Base-by-base conservation (phyloP, 257 asterid genomes). In the Gentiana dahurica region DNA sequence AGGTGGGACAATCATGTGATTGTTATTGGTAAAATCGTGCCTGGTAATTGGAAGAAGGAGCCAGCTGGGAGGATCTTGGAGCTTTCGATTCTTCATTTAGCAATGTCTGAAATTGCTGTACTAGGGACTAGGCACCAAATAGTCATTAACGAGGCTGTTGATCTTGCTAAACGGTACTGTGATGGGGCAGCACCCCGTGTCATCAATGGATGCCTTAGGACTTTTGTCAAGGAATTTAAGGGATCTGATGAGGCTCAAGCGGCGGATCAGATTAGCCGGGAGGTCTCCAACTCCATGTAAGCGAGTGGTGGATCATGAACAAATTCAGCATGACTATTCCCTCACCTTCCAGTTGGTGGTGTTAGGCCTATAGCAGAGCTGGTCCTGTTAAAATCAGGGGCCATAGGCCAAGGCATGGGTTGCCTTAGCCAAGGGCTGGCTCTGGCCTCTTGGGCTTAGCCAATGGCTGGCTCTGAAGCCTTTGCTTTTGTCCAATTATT, bases 131-230 rank as follows among this genome's bases (percentile, higher is more conserved):
- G 86, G 59, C 98, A 87, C 67, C 95, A 81, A 72, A 87, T 91
- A 57, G 98, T 87, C 70, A 85, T 91, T 61, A 91, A 91, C 41
- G 98, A 91, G 95, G 98, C 96, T 44, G 92, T 91, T 68, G 98
- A 87, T 73, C 95, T 91, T 67, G 96, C 96, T 2, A 91, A 91
- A 74, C 78, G 98, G 53, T 91, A 84, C 82, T 91, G 98, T 66
- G 98, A 87, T 57, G 98, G 98, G 69, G 76, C 92, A 37, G 96
- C 96, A 6, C 98, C 96, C 60, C 98, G 98, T 6, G 46, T 85
- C 49, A 67, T 91, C 64, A 91, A 91, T 66, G 98, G 96, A 34
- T 91, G 96, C 63, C 84, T 87, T 64, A 68, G 95, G 72, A 84
- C 87, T 63, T 85, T 77, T 62, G 48, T 84, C 54, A 74, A 72